Evolutionary conservation across 225 moss, liverwort and hornwort genomes (phyloP), one percentile per base, ranked within the genome.

Genomic region (Sphagnum tenellum): DNA sequence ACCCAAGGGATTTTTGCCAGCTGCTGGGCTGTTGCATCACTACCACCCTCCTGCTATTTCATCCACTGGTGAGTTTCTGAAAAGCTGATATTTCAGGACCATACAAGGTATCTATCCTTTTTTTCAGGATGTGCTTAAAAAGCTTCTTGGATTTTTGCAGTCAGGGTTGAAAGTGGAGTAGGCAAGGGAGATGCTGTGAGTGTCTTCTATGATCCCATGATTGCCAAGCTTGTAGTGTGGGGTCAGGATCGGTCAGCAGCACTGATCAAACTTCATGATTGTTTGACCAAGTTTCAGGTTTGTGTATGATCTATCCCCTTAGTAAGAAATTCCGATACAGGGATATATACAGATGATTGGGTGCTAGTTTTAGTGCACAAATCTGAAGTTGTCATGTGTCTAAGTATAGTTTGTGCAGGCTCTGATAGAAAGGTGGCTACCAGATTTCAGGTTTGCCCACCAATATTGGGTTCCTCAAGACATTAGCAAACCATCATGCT

Each of bases 171-270:
- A 68, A 92, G 92, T 48, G 96, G 96, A 61, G 90, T 98, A 59
- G 76, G 73, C 13, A 66, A 82, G 74, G 96, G 96, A 49, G 96
- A 98, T 70, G 76, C 61, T n/a, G 92, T 98, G 73, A 98, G 96
- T 82, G 82, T 98, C 61, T 98, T 82, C 74, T 92, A 98, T 69
- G 96, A 98, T 66, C 96, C 96, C 67, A 98, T 98, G 96, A 87
- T 98, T 72, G 96, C 96, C 75, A 98, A 98, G 71, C 77, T 98
- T 66, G 96, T 98, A 0, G 90, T 87, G n/a, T 92, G 92, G 92
- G 92, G 96, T 62, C 77, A 48, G 62, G 82, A 98, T 73, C 96
- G 96, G 61, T 87, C 89, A 72, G 77, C 87, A 58, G 96, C 96
- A 52, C 74, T 98, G 72, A 82, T 68, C 66, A 92, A 92, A 74